A percentile compares a stretch with the other conserved stretches of the same genome.
phyloP scores from a whole-genome alignment of 768 basidiomycete genomes.

The Russula virescens region DNA sequence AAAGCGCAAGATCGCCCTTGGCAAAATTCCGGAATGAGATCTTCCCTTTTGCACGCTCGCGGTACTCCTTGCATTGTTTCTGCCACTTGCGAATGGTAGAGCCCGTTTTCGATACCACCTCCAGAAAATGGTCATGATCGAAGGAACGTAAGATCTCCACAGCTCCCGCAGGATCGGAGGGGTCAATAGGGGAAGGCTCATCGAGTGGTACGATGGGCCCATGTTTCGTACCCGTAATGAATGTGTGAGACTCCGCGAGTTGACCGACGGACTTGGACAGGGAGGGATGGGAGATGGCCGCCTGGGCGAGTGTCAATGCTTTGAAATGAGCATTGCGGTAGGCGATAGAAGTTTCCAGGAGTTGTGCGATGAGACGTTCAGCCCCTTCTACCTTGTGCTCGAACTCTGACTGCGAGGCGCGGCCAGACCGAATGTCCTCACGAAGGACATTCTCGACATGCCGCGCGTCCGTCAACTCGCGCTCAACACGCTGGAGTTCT shows the following conservation, averaged over 20 bases:
- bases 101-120: conserved; percentile 75
- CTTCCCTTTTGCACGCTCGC: conserved; percentile 93
- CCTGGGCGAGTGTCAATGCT: conserved; percentile 56
- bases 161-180: conserved; percentile 64
- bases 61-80: conserved; percentile 93
- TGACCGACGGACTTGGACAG: conserved; percentile 48
- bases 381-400: conserved; percentile 63
- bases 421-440: conserved; percentile 67
- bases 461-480: conserved; percentile 61
- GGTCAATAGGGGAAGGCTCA: conserved; percentile 73
- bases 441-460: conserved; percentile 64
- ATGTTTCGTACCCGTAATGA: conserved; percentile 40
- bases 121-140: conserved; percentile 81
- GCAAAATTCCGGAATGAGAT: conserved; percentile 94
- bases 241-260: conserved; percentile 30
- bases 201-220: conserved; percentile 45
- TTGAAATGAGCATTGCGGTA: conserved; percentile 75
- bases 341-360: conserved; percentile 71
- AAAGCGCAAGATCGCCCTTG: conserved; percentile 92
- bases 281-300: conserved; percentile 41
- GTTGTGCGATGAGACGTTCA: conserved; percentile 69
- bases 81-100: conserved; percentile 93
- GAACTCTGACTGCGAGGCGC: conserved; percentile 58
- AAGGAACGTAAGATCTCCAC: conserved; percentile 66
- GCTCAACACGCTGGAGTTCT: conserved; percentile 65